Base-by-base conservation (phyloP, 768 basidiomycete genomes). In the Tricholoma matsutake region DNA sequence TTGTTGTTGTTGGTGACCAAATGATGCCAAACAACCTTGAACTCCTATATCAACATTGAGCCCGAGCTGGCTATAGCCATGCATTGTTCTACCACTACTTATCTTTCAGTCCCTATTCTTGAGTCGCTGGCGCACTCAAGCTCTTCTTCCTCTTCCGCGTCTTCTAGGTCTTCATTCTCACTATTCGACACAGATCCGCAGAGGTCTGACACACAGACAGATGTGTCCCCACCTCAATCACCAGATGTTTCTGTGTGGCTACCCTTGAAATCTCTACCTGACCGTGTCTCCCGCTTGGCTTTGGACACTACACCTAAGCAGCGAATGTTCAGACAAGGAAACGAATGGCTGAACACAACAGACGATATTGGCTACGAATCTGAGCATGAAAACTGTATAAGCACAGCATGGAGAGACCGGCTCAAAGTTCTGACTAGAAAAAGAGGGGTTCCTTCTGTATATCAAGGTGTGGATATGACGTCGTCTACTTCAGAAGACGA, bases 81-180 rank as follows among this genome's bases (percentile, higher is more conserved):
- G 62, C 8, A 49, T 52, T 61, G 59, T 61, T 58, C 56, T 3
- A 1, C 22, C 22, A 25, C 22, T 18, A 43, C 39, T 6, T 43
- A 11, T 28, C 20, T 45, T 47, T 59, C 58, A 11, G 47, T 61
- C 41, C 56, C 60, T 56, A 22, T 60, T 60, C 18, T 52, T 37
- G 66, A 67, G 62, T 60, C 52, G 62, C 64, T 61, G 62, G 62
- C 58, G 22, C 22, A 63, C 35, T 65, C 66, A 47, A 60, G 43
- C 22, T 67, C 64, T 45, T 61, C 57, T 39, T 59, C 58, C 35
- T 61, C 59, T 32, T 59, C 60, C 35, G 59, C 62, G 11, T 54
- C 31, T 2, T 57, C 64, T 4, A 14, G 51, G 8, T 52, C 51
- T 18, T 53, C 31, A 3, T 37, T 34, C 13, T 66, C 65, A 16